Base-by-base conservation (phyloP, 768 basidiomycete species). In the Calocybe indica region DNA sequence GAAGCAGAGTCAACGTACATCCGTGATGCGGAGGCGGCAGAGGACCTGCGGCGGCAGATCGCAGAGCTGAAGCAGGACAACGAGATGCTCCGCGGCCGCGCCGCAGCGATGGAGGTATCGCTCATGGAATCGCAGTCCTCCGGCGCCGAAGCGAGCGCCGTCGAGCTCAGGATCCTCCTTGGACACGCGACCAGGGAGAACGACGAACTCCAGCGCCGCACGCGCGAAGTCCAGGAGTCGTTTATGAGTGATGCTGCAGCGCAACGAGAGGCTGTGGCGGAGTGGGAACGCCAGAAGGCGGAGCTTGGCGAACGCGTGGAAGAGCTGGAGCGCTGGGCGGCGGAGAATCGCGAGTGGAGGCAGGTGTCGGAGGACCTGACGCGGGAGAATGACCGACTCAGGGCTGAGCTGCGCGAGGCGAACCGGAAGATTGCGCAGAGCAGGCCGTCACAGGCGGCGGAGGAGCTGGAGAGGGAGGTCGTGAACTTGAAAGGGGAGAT, bases 151-250 rank as follows among this genome's bases (percentile, higher is more conserved):
- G 44, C 53, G 22, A 40, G 47, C 13, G 56, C 53, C 22, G 45
- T 53, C 31, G 68, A 72, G 47, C 45, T 70, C 50, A 62, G 62
- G 44, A 60, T 73, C 11, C 49, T 72, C 32, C 59, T 73, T 51
- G 53, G 55, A 13, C 69, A 72, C 44, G 62, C 70, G 14, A 72
- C 72, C 7, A 59, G 60, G 44, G 70, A 73, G 57, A 73, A 73
- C 44, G 68, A 73, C 45, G 45, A 34, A 2, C 57, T 72, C 37
- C 72, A 71, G 50, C 48, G 48, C 3, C 58, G 66, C 31, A 50
- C 68, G 15, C 60, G 72, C 38, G 56, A 67, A 37, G 67, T 66
- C 63, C 57, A 70, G 30, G 53, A 57, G 32, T 64, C 67, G 2
- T 54, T 72, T 2, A 50, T 72, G 10, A 61, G 68, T 12, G 61